Conservation (phyloP, 1,284 basidiomycete genomes). For the Microbotryomycetes sp. region DNA sequence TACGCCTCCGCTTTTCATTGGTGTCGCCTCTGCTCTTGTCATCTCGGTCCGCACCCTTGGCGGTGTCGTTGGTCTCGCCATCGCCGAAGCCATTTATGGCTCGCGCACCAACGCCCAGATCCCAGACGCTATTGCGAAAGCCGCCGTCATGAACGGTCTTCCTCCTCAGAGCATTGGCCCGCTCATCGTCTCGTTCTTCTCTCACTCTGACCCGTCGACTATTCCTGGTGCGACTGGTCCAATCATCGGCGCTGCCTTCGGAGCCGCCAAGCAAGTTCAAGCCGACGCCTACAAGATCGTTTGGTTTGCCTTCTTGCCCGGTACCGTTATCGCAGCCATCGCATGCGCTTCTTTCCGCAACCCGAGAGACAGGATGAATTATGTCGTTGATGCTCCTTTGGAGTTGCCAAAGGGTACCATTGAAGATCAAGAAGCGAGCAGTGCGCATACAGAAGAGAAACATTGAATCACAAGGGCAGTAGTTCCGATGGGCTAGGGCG, state of each 20-base stretch:
- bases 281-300: constrained; percentile 15
- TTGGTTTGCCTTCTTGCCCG: constrained; percentile 18
- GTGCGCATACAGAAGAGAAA: background rate
- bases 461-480: too few species aligned
- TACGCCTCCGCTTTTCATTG: constrained; percentile 20
- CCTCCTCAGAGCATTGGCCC: background rate
- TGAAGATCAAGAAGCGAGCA: background rate
- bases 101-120: constrained; percentile 5
- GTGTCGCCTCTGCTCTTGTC: constrained; percentile 9
- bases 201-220: background rate
- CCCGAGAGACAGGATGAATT: constrained; percentile 20
- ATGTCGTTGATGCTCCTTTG: constrained; percentile 7
- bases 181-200: constrained; percentile 1
- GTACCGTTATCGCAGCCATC: constrained; percentile 9
- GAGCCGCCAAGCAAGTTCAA: background rate
- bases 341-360: constrained; percentile 9
- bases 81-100: constrained; percentile 10
- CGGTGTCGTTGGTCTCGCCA: constrained; percentile 10
- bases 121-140: background rate
- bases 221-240: constrained; percentile 7
- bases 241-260: constrained; percentile 5
- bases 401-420: background rate
- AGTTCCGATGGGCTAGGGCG: too few species aligned
- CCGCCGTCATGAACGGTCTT: constrained; percentile 4
- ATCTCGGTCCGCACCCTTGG: constrained; percentile 14